Conservation (phyloP, 2,329 filamentous ascomycete species). For the Leptosphaerulina australis region DNA sequence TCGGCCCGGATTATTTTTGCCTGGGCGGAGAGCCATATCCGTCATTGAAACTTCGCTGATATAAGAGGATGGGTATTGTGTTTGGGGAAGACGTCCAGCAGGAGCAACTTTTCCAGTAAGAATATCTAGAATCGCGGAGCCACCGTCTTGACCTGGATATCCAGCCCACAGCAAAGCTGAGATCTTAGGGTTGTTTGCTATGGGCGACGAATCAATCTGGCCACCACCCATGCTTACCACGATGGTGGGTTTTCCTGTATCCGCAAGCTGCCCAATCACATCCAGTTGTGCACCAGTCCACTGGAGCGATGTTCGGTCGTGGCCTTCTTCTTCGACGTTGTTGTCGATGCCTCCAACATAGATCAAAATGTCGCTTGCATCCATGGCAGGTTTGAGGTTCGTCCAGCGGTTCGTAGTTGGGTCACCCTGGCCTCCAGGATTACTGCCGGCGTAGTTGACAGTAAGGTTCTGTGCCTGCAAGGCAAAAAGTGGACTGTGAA, state of each 20-base stretch:
- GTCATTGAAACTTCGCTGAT: constrained; percentile 59
- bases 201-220: constrained; percentile 59
- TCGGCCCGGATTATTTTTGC: constrained; percentile 55
- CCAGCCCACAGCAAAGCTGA: constrained; percentile 63
- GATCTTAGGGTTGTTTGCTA: constrained; percentile 57
- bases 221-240: constrained; percentile 61
- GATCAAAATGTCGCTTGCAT: constrained; percentile 59
- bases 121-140: constrained; percentile 61
- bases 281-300: constrained; percentile 62
- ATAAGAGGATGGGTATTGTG: constrained; percentile 63
- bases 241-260: constrained; percentile 57
- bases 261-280: constrained; percentile 57
- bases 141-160: constrained; percentile 67
- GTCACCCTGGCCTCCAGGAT: constrained; percentile 34
- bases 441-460: constrained; percentile 37
- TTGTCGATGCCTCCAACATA: constrained; percentile 64
- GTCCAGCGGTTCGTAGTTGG: constrained; percentile 36
- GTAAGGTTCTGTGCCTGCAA: constrained; percentile 54
- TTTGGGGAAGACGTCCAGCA: constrained; percentile 62
- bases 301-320: constrained; percentile 58
- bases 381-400: constrained; percentile 18
- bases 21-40: constrained; percentile 62
- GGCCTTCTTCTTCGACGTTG: constrained; percentile 58
- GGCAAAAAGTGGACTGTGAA: constrained; percentile 60
- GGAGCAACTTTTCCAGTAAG: constrained; percentile 60